Conservation (phyloP, 1,284 basidiomycete species). For the Grifola frondosa region DNA sequence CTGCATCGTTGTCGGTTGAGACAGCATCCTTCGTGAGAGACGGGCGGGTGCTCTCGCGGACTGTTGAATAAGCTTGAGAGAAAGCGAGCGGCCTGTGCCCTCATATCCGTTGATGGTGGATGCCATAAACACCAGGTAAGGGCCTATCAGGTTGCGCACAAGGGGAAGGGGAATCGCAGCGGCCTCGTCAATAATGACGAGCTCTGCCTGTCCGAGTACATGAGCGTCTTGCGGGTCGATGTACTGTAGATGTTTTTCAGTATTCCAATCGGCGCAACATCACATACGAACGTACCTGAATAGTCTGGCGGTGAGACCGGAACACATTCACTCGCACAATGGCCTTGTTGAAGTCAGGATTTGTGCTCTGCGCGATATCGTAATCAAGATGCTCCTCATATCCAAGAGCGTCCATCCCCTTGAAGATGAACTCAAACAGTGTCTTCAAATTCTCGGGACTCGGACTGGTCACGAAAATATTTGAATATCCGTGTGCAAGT, state of each 20-base stretch:
- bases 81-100: constrained; percentile 96
- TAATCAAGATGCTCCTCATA: constrained; percentile 99
- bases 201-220: constrained; percentile 95
- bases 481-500: constrained; percentile 92
- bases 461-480: constrained; percentile 98
- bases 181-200: constrained; percentile 98
- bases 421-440: constrained; percentile 98
- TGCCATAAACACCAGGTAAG: constrained; percentile 97
- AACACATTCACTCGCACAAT: constrained; percentile 97
- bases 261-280: too few relatives aligned
- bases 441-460: constrained; percentile 98
- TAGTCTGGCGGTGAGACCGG: constrained; percentile 89
- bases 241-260: constrained; percentile 62
- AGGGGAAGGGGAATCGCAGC: constrained; percentile 97
- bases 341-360: constrained; percentile 93
- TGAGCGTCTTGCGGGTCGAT: constrained; percentile 98
- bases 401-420: constrained; percentile 91
- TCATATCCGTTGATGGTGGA: constrained; percentile 99
- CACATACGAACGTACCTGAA: constrained; percentile 67
- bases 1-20: constrained; percentile 47
- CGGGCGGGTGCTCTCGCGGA: constrained; percentile 84
- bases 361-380: constrained; percentile 92
- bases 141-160: constrained; percentile 92
- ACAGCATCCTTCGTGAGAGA: constrained; percentile 61
- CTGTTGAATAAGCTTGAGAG: constrained; percentile 97